Evolutionary conservation across 2,329 filamentous ascomycete genomes (phyloP).

Genomic region (Westerdykella ornata): DNA sequence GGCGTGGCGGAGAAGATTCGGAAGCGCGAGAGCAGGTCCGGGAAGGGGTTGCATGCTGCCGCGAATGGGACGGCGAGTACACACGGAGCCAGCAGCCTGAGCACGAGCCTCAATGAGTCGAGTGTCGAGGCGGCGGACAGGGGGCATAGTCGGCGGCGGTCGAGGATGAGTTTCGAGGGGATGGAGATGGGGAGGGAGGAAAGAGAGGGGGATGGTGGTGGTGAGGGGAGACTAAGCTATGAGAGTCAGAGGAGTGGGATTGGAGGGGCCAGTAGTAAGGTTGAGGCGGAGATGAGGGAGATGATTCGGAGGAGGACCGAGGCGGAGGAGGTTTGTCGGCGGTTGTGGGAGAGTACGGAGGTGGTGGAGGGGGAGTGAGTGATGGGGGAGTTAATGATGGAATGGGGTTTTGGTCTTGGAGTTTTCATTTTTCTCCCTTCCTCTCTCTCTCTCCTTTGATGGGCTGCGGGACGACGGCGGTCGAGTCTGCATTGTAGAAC

Average conservation of each 20-base stretch:
- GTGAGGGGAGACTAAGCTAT: slow-evolving; percentile 24
- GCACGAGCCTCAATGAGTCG: slow-evolving; percentile 27
- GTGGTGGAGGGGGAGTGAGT: slow-evolving; percentile 33
- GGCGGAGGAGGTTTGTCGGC: slow-evolving; percentile 36
- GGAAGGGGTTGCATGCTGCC: neutral
- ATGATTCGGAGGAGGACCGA: slow-evolving; percentile 23
- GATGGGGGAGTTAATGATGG: neutral
- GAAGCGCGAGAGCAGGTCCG: slow-evolving; percentile 11
- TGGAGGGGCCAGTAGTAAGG: no score
- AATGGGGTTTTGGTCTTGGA: no score
- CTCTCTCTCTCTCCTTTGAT: no score
- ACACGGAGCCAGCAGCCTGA: slow-evolving; percentile 25
- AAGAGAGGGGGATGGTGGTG: slow-evolving; percentile 18
- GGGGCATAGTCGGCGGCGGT: slow-evolving; percentile 12
- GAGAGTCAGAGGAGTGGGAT: slow-evolving; percentile 16
- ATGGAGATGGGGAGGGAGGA: slow-evolving; percentile 13
- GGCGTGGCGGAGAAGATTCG: slow-evolving; percentile 34
- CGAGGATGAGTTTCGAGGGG: slow-evolving; percentile 26
- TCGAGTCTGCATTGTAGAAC: no score
- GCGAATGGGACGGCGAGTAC: slow-evolving; percentile 4
- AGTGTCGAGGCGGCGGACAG: slow-evolving; percentile 23
- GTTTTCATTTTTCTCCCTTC: no score
- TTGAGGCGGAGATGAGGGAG: neutral
- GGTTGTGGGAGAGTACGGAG: slow-evolving; percentile 38
- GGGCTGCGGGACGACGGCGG: no score